Percentiles rank a stretch among this genome's conserved stretches.
phyloP scores from a whole-genome alignment of 768 basidiomycete genomes.

The Daedalea quercina region DNA sequence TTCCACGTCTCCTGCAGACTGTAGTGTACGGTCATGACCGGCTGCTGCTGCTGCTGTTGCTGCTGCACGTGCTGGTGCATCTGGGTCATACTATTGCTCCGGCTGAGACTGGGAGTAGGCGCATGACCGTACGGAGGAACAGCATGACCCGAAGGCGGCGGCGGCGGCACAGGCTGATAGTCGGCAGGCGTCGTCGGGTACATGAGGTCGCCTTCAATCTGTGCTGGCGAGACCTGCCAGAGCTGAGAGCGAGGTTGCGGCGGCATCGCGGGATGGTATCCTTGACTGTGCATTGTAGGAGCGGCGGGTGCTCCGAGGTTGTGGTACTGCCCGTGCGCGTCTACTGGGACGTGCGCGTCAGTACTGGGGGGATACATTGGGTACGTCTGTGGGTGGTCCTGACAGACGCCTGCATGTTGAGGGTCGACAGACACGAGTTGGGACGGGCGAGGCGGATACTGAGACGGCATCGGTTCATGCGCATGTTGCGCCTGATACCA shows the following conservation, averaged over 20 bases:
- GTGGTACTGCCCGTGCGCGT: not conserved
- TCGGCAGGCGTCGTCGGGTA: conserved; percentile 1
- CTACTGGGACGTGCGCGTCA: not conserved
- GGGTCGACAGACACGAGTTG: not conserved
- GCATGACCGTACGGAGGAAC: not conserved
- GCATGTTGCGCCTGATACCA: not conserved
- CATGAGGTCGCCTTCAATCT: not conserved
- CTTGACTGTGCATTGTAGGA: not conserved
- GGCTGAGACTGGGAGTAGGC: conserved; percentile 2
- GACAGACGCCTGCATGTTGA: not conserved
- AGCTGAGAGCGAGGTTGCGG: not conserved
- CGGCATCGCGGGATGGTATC: not conserved
- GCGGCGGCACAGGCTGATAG: conserved; percentile 9
- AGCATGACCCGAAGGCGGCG: conserved; percentile 11
- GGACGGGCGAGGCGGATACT: not conserved
- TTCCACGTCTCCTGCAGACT: conserved; percentile 69
- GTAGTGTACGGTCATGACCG: conserved; percentile 35
- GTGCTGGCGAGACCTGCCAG: not conserved
- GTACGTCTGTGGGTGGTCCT: not conserved
- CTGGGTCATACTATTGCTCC: conserved; percentile 11
- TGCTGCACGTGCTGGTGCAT: conserved; percentile 17
- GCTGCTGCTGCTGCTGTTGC: conserved; percentile 15
- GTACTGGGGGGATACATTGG: not conserved
- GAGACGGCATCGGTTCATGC: not conserved
- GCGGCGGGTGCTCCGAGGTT: not conserved